These are phyloP conservation scores for Acanthamoeba healyi DNA, from an alignment of 208 protist species.

Conservation along the genomic window DNA sequence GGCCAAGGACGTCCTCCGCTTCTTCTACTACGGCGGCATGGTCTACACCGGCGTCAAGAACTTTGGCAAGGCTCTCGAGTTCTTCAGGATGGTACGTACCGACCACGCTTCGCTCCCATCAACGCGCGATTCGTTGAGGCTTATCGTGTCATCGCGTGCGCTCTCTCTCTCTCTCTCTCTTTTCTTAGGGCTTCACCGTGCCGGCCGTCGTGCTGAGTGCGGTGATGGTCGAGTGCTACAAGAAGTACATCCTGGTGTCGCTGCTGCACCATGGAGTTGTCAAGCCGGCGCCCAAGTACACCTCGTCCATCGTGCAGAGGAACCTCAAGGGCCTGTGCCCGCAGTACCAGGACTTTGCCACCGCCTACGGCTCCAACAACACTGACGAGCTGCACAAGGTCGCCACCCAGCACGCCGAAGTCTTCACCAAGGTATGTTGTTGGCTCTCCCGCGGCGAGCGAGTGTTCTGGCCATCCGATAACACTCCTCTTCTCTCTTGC, in stretches of 20 bases:
- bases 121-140: neutral
- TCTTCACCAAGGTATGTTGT: slow-evolving; percentile 76
- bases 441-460: neutral
- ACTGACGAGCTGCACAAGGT: slow-evolving; percentile 74
- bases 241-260: slow-evolving; percentile 87
- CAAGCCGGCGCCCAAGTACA: slow-evolving; percentile 80
- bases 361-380: slow-evolving; percentile 71
- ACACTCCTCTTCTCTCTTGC: neutral
- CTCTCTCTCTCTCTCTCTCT: neutral
- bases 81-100: slow-evolving; percentile 78
- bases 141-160: too few relatives aligned
- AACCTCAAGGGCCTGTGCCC: slow-evolving; percentile 83
- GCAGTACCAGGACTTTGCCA: slow-evolving; percentile 85
- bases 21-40: slow-evolving; percentile 89
- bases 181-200: slow-evolving; percentile 77
- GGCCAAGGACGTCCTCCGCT: slow-evolving; percentile 84
- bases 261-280: slow-evolving; percentile 80
- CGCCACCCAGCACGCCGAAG: slow-evolving; percentile 70
- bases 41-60: slow-evolving; percentile 84
- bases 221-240: slow-evolving; percentile 87
- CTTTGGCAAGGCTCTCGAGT: slow-evolving; percentile 81
- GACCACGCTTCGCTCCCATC: neutral
- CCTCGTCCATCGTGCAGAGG: slow-evolving; percentile 80
- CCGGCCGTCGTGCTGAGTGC: slow-evolving; percentile 85
- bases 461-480: neutral